phyloP scores from a whole-genome alignment of 1,284 basidiomycete species.

The Hemileia vastatrix region DNA sequence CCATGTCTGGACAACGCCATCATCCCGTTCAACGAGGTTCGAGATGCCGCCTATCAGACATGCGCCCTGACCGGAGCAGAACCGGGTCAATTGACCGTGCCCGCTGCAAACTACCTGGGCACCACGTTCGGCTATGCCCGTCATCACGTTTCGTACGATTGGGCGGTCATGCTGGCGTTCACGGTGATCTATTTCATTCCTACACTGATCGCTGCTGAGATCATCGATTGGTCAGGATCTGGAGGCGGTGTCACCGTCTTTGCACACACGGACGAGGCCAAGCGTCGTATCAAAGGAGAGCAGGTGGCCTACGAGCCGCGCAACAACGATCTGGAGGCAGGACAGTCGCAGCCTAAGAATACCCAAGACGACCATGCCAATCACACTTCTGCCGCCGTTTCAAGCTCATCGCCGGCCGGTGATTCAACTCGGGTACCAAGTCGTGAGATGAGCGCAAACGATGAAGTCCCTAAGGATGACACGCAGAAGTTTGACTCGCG shows the following conservation, averaged over 20 bases:
- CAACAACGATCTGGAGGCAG: too few species aligned
- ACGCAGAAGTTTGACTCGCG: too few species aligned
- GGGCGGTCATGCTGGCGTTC: conserved; percentile 6
- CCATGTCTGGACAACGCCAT: neutral
- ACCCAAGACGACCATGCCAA: conserved; percentile 12
- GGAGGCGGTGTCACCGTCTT: conserved; percentile 25
- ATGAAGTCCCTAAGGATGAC: too few species aligned
- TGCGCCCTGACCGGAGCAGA: conserved; percentile 14
- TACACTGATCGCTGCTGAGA: conserved; percentile 10
- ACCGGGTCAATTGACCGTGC: neutral
- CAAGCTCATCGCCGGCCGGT: neutral
- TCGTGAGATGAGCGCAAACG: neutral
- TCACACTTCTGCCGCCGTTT: neutral
- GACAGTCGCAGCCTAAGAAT: neutral
- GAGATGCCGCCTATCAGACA: conserved; percentile 29
- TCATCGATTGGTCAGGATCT: conserved; percentile 20
- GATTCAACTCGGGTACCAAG: conserved; percentile 9
- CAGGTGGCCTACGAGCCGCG: too few species aligned
- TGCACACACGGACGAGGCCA: conserved; percentile 22
- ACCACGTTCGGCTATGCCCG: conserved; percentile 5
- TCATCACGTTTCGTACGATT: neutral
- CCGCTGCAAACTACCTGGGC: neutral
- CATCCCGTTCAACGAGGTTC: conserved; percentile 25
- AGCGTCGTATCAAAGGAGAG: too few species aligned
- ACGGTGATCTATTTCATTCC: conserved; percentile 3